A percentile compares a stretch with the other conserved stretches of the same genome.
phyloP scores from a whole-genome alignment of 192 early-diverging fungal species.

The Coemansia sp. region DNA sequence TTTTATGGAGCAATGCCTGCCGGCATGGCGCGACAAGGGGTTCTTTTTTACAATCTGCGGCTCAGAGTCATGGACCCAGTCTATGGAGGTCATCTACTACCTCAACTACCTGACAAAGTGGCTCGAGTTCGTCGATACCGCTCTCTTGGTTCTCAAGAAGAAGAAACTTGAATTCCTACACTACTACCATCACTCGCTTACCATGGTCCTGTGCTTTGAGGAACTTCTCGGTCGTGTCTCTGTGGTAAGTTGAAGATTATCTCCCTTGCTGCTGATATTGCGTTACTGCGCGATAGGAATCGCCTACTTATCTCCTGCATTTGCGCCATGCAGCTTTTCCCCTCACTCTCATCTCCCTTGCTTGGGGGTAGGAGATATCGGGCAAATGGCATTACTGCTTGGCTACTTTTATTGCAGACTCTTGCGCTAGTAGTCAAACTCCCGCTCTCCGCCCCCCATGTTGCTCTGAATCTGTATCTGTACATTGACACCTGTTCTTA shows the following conservation, averaged over 20 bases:
- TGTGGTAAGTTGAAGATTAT: conserved; percentile 60
- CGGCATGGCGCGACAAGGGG: conserved; percentile 66
- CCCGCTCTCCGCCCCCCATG: not conserved
- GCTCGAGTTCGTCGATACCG: conserved; percentile 87
- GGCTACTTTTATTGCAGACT: not conserved
- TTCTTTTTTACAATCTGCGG: conserved; percentile 73
- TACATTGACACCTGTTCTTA: not conserved
- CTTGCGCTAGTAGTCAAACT: not conserved
- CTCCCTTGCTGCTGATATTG: not conserved
- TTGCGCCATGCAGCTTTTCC: not conserved
- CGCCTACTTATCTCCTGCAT: conserved; percentile 6
- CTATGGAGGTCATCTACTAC: conserved; percentile 81
- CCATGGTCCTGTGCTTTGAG: conserved; percentile 82
- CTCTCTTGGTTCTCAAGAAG: conserved; percentile 81
- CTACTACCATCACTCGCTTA: conserved; percentile 92
- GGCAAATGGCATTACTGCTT: not conserved
- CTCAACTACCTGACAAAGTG: conserved; percentile 93
- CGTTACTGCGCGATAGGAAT: conserved; percentile 6
- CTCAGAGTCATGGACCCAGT: conserved; percentile 70
- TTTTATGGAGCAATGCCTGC: conserved; percentile 77
- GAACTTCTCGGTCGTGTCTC: conserved; percentile 76
- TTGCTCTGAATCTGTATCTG: not conserved
- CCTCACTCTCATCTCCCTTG: not conserved
- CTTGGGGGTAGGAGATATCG: not conserved
- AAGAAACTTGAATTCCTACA: conserved; percentile 91